Conservation (phyloP, 2,329 filamentous ascomycete species). For the Plectosphaerella sp. region DNA sequence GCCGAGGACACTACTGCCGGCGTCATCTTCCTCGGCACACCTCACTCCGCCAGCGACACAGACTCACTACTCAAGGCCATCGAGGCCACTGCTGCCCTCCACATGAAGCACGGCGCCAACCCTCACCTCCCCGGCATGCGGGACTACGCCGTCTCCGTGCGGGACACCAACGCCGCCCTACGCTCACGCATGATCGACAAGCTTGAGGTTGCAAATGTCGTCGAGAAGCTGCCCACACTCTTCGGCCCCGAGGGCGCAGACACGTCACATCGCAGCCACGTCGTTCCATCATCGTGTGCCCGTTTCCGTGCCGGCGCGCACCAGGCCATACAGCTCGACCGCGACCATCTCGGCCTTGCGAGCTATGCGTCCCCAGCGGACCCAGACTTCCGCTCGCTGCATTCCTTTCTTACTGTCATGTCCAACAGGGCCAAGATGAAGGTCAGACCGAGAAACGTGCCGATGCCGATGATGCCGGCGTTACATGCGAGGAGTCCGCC, state of each 20-base stretch:
- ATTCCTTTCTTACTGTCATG: not conserved
- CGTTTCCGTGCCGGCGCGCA: not conserved
- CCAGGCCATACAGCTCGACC: not conserved
- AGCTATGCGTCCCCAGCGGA: not conserved
- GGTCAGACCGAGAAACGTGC: not conserved
- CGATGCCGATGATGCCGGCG: not conserved
- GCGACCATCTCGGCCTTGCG: not conserved
- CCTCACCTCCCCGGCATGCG: slow-evolving; percentile 10
- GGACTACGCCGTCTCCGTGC: slow-evolving; percentile 14
- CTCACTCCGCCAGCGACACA: slow-evolving; percentile 14
- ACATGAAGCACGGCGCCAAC: not conserved
- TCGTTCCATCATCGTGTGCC: not conserved
- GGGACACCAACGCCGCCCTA: slow-evolving; percentile 13
- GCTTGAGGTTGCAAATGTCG: not conserved
- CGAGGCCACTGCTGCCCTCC: slow-evolving; percentile 8
- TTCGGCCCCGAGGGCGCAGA: not conserved
- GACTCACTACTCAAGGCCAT: slow-evolving; percentile 14
- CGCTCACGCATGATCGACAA: slow-evolving; percentile 3
- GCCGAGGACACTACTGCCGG: slow-evolving; percentile 7
- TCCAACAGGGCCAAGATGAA: not conserved
- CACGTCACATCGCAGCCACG: not conserved
- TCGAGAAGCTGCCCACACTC: not conserved
- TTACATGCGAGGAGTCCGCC: not conserved
- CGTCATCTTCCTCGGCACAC: slow-evolving; percentile 17
- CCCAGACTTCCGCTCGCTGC: not conserved